Conservation (phyloP, 2,329 filamentous ascomycete genomes). For the Penicillium sp. region DNA sequence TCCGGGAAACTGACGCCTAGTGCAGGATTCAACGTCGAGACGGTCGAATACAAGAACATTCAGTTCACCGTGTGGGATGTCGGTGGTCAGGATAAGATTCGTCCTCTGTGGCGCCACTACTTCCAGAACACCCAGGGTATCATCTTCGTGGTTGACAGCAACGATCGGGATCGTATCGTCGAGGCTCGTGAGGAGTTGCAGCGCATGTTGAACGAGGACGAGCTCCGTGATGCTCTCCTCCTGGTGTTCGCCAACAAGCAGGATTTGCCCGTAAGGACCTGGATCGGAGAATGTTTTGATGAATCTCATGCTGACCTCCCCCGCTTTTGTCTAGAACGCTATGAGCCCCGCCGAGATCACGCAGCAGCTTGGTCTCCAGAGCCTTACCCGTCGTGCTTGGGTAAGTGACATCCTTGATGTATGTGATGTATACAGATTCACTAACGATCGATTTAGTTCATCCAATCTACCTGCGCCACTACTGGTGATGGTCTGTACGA, state of each 20-base stretch:
- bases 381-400: slow-evolving; percentile 97
- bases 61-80: slow-evolving; percentile 99
- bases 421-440: neutral
- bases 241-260: slow-evolving; percentile 99
- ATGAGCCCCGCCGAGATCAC: slow-evolving; percentile 99
- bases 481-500: slow-evolving; percentile 99
- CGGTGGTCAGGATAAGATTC: slow-evolving; percentile 99
- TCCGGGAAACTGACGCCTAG: slow-evolving; percentile 3
- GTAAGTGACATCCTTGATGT: slow-evolving; percentile 58
- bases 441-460: slow-evolving; percentile 63
- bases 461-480: slow-evolving; percentile 98
- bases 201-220: slow-evolving; percentile 97
- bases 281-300: neutral
- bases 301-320: slow-evolving; percentile 25
- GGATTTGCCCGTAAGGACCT: slow-evolving; percentile 84
- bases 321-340: slow-evolving; percentile 68
- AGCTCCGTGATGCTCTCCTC: slow-evolving; percentile 94
- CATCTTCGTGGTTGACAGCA: slow-evolving; percentile 99
- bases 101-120: slow-evolving; percentile 99
- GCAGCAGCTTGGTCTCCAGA: slow-evolving; percentile 99
- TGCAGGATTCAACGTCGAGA: slow-evolving; percentile 98
- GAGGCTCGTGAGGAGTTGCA: slow-evolving; percentile 96
- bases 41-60: slow-evolving; percentile 99
- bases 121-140: slow-evolving; percentile 99
- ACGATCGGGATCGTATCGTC: slow-evolving; percentile 96